Conservation (phyloP, 768 basidiomycete genomes). For the Tulasnella sp. region DNA sequence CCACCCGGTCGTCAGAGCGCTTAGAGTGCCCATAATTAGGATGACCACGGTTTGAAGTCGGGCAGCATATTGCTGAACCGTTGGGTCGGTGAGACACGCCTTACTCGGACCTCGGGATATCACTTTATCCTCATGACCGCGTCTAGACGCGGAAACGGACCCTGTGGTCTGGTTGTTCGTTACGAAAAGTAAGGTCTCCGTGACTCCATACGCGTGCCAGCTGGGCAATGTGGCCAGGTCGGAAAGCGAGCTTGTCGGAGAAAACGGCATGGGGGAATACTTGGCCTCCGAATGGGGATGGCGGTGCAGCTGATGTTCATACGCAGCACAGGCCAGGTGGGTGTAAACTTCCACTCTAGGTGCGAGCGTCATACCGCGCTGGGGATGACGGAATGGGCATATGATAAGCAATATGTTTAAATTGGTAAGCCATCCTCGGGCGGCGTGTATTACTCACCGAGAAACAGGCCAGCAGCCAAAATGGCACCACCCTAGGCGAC, state of each 20-base stretch:
- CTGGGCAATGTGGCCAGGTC: constrained; percentile 2
- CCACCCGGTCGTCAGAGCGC: constrained; percentile 81
- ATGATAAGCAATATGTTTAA: too few species aligned
- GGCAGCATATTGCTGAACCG: constrained; percentile 69
- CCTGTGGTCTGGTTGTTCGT: neutral
- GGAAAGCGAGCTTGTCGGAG: neutral
- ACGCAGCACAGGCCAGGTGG: constrained; percentile 67
- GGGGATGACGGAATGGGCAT: neutral
- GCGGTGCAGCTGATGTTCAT: constrained; percentile 44
- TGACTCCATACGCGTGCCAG: neutral
- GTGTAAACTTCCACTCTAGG: constrained; percentile 81
- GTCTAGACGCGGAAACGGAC: neutral
- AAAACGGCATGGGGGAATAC: constrained; percentile 26
- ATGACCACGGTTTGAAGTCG: constrained; percentile 72
- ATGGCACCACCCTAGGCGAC: constrained; percentile 14
- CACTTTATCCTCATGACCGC: constrained; percentile 16
- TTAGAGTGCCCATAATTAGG: constrained; percentile 74
- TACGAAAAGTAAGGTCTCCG: neutral
- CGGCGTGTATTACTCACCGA: neutral
- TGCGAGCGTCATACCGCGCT: constrained; percentile 81
- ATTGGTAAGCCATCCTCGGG: neutral
- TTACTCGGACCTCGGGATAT: constrained; percentile 43
- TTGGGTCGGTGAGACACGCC: constrained; percentile 54
- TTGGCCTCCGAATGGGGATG: constrained; percentile 29
- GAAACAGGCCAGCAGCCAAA: constrained; percentile 22